Conservation (phyloP, 495 filamentous ascomycete genomes). For the Neurospora discreta region DNA sequence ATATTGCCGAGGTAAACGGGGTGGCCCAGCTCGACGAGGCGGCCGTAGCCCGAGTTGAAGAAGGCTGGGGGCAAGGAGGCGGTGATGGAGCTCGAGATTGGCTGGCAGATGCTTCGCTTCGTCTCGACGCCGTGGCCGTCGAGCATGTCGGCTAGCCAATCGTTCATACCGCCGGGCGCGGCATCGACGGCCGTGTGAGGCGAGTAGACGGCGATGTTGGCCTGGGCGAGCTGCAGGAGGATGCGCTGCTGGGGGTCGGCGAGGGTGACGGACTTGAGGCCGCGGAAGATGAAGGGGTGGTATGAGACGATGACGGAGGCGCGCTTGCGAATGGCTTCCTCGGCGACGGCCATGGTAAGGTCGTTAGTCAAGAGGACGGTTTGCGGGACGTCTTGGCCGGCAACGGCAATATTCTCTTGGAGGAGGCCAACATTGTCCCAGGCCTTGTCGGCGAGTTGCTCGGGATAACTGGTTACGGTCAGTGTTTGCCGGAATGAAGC, state of each 20-base stretch:
- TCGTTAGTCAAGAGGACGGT: conserved; percentile 80
- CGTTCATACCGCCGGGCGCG: conserved; percentile 72
- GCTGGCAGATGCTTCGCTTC: conserved; percentile 25
- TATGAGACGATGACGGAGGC: conserved; percentile 80
- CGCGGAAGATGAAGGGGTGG: conserved; percentile 92
- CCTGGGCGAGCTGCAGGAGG: conserved; percentile 69
- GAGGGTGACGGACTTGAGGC: conserved; percentile 76
- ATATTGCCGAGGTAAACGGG: conserved; percentile 49
- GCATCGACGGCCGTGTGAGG: conserved; percentile 94
- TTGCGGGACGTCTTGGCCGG: not conserved
- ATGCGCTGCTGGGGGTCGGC: conserved; percentile 76
- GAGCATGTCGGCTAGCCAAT: conserved; percentile 90
- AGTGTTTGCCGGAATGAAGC: too few relatives aligned
- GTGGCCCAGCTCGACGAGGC: conserved; percentile 51
- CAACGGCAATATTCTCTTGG: conserved; percentile 19
- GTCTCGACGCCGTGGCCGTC: conserved; percentile 14
- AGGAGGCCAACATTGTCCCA: conserved; percentile 70
- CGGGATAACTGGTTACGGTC: conserved; percentile 56
- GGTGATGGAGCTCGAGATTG: conserved; percentile 22
- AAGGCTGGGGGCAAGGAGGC: conserved; percentile 36
- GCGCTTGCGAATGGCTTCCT: conserved; percentile 71
- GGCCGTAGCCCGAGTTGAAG: conserved; percentile 65
- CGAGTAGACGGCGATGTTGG: conserved; percentile 90
- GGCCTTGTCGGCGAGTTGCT: conserved; percentile 75
- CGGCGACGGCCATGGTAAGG: conserved; percentile 76